Evolutionary conservation across 1,284 basidiomycete genomes (phyloP).

Genomic region (Ustilago nuda): DNA sequence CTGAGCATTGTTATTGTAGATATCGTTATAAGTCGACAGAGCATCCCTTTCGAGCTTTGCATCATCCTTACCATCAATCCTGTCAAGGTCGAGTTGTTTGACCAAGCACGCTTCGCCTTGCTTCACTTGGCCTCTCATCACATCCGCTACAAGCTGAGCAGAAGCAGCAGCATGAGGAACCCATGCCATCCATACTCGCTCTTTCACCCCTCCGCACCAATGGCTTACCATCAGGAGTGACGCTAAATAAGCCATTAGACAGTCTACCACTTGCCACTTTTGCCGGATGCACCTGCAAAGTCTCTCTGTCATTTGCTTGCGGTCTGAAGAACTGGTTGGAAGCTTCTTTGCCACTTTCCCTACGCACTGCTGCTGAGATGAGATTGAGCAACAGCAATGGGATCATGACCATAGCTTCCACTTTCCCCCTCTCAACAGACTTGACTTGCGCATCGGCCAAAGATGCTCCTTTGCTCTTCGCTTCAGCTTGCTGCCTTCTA

Average conservation of each 20-base stretch:
- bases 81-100: not conserved
- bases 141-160: conserved; percentile 14
- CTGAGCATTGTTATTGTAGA: conserved; percentile 21
- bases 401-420: conserved; percentile 21
- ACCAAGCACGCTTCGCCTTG: conserved; percentile 9
- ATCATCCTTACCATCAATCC: conserved; percentile 6
- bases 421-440: not conserved
- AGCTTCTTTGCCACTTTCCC: conserved; percentile 8
- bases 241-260: conserved; percentile 25
- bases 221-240: conserved; percentile 23
- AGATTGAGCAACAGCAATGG: conserved; percentile 11
- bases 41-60: conserved; percentile 1
- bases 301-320: not conserved
- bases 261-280: not conserved
- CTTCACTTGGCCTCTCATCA: not conserved
- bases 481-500: conserved; percentile 8
- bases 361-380: conserved; percentile 7
- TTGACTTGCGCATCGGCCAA: conserved; percentile 1
- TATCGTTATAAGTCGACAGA: conserved; percentile 18
- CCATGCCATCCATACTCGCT: conserved; percentile 16
- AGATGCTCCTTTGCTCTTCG: not conserved
- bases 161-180: conserved; percentile 22
- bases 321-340: conserved; percentile 4
- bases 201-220: conserved; percentile 1
- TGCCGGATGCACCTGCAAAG: not conserved